A percentile compares a stretch with the other conserved stretches of the same genome.
Evolutionary conservation across 257 asterid species (phyloP).

Genomic region (Primulina eburnea): DNA sequence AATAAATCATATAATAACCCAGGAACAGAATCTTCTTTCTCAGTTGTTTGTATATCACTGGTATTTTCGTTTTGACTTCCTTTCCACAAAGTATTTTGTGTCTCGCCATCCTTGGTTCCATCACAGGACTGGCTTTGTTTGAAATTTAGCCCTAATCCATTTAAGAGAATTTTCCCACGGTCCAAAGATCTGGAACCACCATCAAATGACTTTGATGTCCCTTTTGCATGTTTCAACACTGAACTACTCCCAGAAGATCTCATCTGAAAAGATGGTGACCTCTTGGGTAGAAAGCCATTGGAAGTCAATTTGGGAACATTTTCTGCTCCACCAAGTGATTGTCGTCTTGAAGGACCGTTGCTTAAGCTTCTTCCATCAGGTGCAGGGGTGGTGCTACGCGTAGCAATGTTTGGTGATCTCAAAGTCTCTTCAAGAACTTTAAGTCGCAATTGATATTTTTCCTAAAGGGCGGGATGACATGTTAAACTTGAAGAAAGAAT

Average conservation of each 20-base stretch:
- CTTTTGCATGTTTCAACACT: constrained; percentile 91
- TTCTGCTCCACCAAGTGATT: constrained; percentile 91
- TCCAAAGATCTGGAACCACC: constrained; percentile 91
- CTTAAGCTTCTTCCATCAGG: constrained; percentile 64
- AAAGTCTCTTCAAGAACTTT: too few relatives aligned
- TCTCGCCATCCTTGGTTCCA: constrained; percentile 70
- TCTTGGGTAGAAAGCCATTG: constrained; percentile 82
- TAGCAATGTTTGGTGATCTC: too few relatives aligned
- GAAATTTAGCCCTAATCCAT: constrained; percentile 81
- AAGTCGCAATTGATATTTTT: too few relatives aligned
- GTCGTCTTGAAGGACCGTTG: constrained; percentile 78
- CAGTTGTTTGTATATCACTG: constrained; percentile 46
- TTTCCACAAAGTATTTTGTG: constrained; percentile 58
- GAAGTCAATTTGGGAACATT: constrained; percentile 73
- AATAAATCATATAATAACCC: constrained; percentile 76
- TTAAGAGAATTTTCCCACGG: constrained; percentile 76
- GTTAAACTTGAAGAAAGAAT: too few relatives aligned
- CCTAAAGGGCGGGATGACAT: too few relatives aligned
- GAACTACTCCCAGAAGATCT: constrained; percentile 91
- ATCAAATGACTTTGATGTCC: constrained; percentile 95
- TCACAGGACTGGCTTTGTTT: constrained; percentile 91
- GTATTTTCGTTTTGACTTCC: constrained; percentile 61
- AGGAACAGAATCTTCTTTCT: constrained; percentile 74
- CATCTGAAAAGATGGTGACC: constrained; percentile 85
- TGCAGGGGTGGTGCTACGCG: constrained; percentile 41